Percentiles rank a stretch among this genome's conserved stretches.
These are phyloP conservation scores for Amaranthus palmeri DNA, from an alignment of 148 eudicot genomes.

Conservation along the genomic window DNA sequence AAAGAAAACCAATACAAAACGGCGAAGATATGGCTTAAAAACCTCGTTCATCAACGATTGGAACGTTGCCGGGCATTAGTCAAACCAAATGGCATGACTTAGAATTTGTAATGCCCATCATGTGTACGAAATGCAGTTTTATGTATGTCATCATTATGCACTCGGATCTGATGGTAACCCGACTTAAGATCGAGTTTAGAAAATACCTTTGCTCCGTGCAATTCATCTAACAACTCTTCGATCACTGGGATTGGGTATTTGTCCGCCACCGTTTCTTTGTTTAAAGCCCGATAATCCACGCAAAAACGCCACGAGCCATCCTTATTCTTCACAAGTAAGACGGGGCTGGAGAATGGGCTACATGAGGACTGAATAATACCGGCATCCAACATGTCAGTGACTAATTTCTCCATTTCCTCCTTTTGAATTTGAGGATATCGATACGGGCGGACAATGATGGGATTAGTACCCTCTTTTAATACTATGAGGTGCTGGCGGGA, in stretches of 20 bases:
- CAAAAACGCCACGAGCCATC: no score
- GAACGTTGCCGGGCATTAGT: constrained; percentile 2
- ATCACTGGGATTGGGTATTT: background rate
- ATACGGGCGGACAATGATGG: background rate
- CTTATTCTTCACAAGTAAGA: background rate
- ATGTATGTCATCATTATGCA: background rate
- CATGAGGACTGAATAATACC: background rate
- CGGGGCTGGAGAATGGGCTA: background rate
- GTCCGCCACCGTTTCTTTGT: no score
- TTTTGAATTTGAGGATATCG: background rate
- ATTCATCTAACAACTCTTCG: background rate
- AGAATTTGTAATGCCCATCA: background rate
- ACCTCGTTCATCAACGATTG: background rate
- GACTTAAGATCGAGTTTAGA: background rate
- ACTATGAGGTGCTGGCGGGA: background rate
- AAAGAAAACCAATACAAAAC: background rate
- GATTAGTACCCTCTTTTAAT: background rate
- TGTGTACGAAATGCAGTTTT: background rate
- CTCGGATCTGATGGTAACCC: background rate
- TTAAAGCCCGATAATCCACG: no score
- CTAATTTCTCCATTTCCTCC: background rate
- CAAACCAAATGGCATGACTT: constrained; percentile 4
- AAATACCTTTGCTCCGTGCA: background rate
- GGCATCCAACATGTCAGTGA: background rate
- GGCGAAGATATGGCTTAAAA: background rate